Base-by-base conservation (phyloP, 179 eudicot genomes). In the Spergularia azorica region DNA sequence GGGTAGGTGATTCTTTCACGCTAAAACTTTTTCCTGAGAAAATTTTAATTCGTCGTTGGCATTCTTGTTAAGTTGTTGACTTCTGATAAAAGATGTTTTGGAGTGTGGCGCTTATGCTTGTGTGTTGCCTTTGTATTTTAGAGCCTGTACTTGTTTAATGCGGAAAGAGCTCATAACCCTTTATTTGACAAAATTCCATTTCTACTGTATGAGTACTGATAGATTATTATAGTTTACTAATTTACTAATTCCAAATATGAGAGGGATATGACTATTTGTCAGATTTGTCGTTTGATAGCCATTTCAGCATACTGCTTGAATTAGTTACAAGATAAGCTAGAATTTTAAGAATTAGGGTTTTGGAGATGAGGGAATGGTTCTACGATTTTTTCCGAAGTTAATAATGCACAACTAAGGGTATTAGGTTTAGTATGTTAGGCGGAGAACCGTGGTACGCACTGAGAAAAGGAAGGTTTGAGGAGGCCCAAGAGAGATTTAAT, bases 1-100 rank as follows among this genome's bases (percentile, higher is more conserved):
- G 91, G 97, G 97, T 95, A 89, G 48, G 93, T 84, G 18, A 52
- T 56, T 55, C 21, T 14, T 72, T 16, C 72, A 20, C 75, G 66
- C 76, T 63, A 26, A 36, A 63, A 58, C 2, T 63, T 67, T 46
- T 20, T 59, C 14, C 73, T 8, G 63, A 13, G 8, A 59, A 20
- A 5, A 16, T 26, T 6, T 50, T 46, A 43, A 15, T 39, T 18
- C 16, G 65, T 41, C 15, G 4, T 4, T 72, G 6, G 13, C 18
- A 57, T 56, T 43, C 6, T 12, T 67, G 26, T 67, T 20, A 55
- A 14, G 56, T 18, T 63, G 21, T n/a, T 50, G 43, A 50, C 68
- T 21, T 17, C 51, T 52, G 15, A 48, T 43, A 38, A 67, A 76
- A 58, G 15, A 13, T 63, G 41, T n/a, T 51, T 50, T 9, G 4